Evolutionary conservation across 2,329 filamentous ascomycete genomes (phyloP).

Genomic region (Daldinia sp.): DNA sequence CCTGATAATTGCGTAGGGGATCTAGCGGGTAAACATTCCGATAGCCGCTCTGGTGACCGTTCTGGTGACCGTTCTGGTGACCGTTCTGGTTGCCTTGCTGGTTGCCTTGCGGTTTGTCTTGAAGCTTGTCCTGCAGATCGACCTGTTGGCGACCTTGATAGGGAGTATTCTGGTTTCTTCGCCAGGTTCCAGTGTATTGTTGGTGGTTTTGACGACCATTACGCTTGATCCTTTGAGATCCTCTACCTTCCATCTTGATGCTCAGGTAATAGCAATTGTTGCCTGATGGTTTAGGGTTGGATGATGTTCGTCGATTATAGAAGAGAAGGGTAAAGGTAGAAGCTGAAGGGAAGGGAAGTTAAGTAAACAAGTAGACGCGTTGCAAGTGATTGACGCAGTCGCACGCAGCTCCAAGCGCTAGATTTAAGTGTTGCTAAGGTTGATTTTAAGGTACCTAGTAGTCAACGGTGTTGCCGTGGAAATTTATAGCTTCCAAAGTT

Average conservation of each 20-base stretch:
- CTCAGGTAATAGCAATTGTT: no score
- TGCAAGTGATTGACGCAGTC: no score
- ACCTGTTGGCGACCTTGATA: not conserved
- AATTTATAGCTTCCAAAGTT: not conserved
- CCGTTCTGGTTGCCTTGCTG: not conserved
- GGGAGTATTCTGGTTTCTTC: not conserved
- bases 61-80: not conserved
- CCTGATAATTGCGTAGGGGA: not conserved
- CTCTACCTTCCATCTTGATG: not conserved
- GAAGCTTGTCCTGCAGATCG: not conserved
- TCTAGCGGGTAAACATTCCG: no score
- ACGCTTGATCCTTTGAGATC: not conserved
- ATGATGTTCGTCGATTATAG: not conserved
- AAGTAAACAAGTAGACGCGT: not conserved
- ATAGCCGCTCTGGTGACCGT: not conserved
- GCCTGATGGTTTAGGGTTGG: not conserved
- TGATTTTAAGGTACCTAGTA: no score
- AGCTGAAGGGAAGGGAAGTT: not conserved
- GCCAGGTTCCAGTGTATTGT: not conserved
- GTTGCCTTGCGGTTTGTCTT: not conserved
- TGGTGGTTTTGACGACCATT: not conserved
- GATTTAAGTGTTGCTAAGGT: not conserved
- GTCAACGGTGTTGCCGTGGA: not conserved
- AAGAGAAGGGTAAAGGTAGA: not conserved
- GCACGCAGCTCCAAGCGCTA: not conserved